Evolutionary conservation across 176 grass and related monocot species (phyloP), one percentile per base, ranked within the genome.

Genomic region (Themeda triandra): DNA sequence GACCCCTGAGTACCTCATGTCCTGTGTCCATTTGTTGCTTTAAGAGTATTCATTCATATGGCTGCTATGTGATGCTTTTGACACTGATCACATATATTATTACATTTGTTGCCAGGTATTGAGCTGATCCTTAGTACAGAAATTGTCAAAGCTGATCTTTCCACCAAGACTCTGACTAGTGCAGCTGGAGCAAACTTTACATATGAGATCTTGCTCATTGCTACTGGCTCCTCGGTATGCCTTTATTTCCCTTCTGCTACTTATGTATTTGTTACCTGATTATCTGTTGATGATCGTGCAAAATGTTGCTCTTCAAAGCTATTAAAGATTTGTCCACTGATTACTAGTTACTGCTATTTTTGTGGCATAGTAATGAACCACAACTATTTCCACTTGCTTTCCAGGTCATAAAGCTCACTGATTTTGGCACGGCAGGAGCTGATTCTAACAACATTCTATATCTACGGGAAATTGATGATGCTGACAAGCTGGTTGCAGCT

Each of bases 401-500:
- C 74, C 86, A 98, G 96, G 91, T 93, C 30, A 98, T 95, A 51
- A 95, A 87, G 53, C 91, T 98, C 48, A 85, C 85, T 81, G 93
- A 98, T 84, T 98, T 98, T 85, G 96, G 96, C 75, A 92, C 92
- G 37, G 81, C 62, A 85, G 96, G 92, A 89, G 95, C 93, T 77
- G 93, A 95, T 86, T 88, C 73, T 2, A 95, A 95, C 87, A 95
- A 95, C 80, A 93, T 98, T 78, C 72, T 98, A 25, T 98, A 98
- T 82, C 87, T 98, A 41, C 92, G 96, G 85, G 96, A 95, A 76
- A 51, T 98, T 51, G 87, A 95, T 33, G 96, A 98, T 21, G 96
- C 93, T 7, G 96, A 98, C 86, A 92, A 98, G 35, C 81, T 98
- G 68, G 80, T 90, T 69, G 85, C 93, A 64, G 87, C 87, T 92